Base-by-base conservation (phyloP, 192 early-diverging fungal genomes). In the Glomus cerebriforme region DNA sequence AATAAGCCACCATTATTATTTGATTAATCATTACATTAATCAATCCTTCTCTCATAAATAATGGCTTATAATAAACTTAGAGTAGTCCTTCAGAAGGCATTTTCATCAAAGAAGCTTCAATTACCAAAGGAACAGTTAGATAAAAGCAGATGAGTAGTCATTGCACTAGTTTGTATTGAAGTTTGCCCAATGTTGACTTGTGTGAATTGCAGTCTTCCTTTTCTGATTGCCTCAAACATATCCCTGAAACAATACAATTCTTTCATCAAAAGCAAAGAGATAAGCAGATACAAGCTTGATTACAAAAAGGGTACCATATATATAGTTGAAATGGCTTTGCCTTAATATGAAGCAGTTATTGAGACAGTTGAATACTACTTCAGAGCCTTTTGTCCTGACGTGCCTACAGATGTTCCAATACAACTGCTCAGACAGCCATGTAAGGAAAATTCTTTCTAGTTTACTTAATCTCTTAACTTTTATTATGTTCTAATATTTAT, bases 161-260 rank as follows among this genome's bases (percentile, higher is more conserved):
- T 75, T 29, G 43, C 15, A 60, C 49, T 75, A 59, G 32, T 75
- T 75, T 59, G 13, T 60, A 59, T 72, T 60, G 47, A 73, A 19
- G 59, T n/a, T 37, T 17, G 34, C 0, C 15, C 29, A 45, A 39
- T 75, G 27, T 60, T 75, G 58, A 75, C 34, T 19, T n/a, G 59
- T 75, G 59, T 60, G 54, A 37, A 75, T 75, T 60, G 58, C 32
- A 75, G 73, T 75, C 58, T 75, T 60, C 73, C 73, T 35, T 75
- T 31, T 75, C 73, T 32, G 73, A 49, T 75, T 75, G 58, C 59
- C 59, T 75, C 73, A 59, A 54, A 75, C 73, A 34, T 75, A n/a
- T 75, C 59, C 31, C 31, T 75, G 73, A 0, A 35, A 59, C 31
- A 75, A 34, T 75, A 45, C 31, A 75, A 75, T 34, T 58, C 32